Evolutionary conservation across 495 filamentous ascomycete genomes (phyloP).

Genomic region (Cercophora sp.): DNA sequence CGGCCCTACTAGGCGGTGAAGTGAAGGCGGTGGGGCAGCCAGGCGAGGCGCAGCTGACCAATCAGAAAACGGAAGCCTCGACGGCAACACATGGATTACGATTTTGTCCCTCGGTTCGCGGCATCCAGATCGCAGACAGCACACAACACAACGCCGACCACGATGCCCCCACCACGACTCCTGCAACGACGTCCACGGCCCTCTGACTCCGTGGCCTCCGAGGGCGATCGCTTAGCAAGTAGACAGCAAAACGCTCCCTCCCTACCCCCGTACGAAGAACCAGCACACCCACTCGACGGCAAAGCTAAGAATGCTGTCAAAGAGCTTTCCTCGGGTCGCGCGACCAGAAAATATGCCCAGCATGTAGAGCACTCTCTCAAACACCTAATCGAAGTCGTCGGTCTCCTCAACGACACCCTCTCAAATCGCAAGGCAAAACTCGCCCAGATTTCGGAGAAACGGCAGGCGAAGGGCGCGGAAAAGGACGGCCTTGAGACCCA

Average conservation of each 20-base stretch:
- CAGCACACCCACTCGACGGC: slow-evolving; percentile 44
- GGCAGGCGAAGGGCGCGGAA: slow-evolving; percentile 31
- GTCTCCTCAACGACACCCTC: slow-evolving; percentile 51
- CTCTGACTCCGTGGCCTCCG: background rate
- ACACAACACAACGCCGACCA: background rate
- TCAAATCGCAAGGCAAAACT: slow-evolving; percentile 48
- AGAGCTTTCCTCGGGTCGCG: slow-evolving; percentile 26
- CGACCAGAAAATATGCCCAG: slow-evolving; percentile 34
- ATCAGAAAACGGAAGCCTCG: too few species aligned
- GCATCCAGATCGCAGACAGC: too few species aligned
- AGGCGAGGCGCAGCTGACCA: too few species aligned
- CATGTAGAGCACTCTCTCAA: slow-evolving; percentile 34
- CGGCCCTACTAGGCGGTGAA: too few species aligned
- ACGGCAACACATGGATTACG: too few species aligned
- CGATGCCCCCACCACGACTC: background rate
- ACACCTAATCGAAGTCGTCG: slow-evolving; percentile 34
- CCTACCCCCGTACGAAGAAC: slow-evolving; percentile 60
- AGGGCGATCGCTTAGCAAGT: slow-evolving; percentile 7
- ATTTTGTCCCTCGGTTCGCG: background rate
- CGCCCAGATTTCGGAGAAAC: slow-evolving; percentile 29
- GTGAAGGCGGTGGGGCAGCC: too few species aligned
- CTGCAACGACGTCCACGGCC: background rate
- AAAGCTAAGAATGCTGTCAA: slow-evolving; percentile 28
- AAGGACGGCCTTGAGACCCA: slow-evolving; percentile 38
- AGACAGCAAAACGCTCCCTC: too few species aligned